phyloP scores from a whole-genome alignment of 208 protist genomes.

The Naegleria lovaniensis region DNA sequence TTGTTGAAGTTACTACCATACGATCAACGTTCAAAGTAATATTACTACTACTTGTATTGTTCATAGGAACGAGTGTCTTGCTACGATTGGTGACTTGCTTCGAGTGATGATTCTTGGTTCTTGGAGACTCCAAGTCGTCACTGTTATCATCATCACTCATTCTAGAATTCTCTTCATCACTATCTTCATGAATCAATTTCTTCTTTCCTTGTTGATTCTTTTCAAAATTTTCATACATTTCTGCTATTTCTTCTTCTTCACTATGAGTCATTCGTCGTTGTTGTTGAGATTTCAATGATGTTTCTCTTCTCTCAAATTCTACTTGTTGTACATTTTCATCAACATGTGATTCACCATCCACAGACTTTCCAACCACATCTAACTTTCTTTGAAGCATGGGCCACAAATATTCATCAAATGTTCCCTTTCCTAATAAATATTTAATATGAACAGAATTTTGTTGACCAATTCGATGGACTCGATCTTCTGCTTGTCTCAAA shows the following conservation, averaged over 20 bases:
- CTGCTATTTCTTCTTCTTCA: background rate
- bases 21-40: too few species aligned
- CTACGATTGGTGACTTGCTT: too few species aligned
- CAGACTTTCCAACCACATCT: background rate
- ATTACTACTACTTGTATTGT: background rate
- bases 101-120: too few species aligned
- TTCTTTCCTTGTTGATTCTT: background rate
- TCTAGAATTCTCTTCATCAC: background rate
- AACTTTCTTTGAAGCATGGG: conserved; percentile 3
- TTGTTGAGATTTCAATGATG: too few species aligned
- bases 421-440: conserved; percentile 48
- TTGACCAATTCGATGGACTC: conserved; percentile 91
- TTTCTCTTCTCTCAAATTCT: background rate
- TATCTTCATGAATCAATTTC: background rate
- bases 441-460: conserved; percentile 66
- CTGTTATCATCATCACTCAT: too few species aligned
- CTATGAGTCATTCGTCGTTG: too few species aligned
- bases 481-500: conserved; percentile 90
- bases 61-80: too few species aligned
- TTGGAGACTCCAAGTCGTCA: too few species aligned
- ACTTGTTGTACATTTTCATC: background rate
- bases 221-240: background rate
- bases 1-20: too few species aligned
- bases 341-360: background rate
- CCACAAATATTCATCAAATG: conserved; percentile 17